Base-by-base conservation (phyloP, 371 early-diverging fungal genomes). In the Dinochytrium kinnereticum region DNA sequence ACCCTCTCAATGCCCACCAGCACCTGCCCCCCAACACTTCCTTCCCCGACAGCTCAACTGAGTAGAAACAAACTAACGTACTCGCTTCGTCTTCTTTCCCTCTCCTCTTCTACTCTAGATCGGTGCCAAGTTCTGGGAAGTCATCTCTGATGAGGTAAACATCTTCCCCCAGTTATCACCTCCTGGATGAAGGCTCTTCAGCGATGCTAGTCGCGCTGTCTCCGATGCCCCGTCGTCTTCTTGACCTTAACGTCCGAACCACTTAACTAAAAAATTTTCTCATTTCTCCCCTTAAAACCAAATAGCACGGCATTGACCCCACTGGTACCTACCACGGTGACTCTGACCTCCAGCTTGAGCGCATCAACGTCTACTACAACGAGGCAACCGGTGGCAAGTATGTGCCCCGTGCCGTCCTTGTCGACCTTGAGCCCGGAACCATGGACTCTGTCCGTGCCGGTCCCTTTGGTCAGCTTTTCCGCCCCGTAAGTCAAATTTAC, bases 401-500 rank as follows among this genome's bases (percentile, higher is more conserved):
- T 76, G 90, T 91, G 13, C 99, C 99, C 33, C 91, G 99, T 81
- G 96, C 99, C 65, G 98, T 99, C 74, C 86, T 99, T 51, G 96
- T 99, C 68, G 99, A 99, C 88, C 86, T 99, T 40, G 99, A 99
- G 88, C 99, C 99, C 51, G 99, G 98, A 70, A 98, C 99, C 72
- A 98, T 99, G 94, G 99, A 99, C 81, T 90, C 95, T 50, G 91
- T 98, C 78, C 85, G 86, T 57, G 86, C 84, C 59, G 84, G 85
- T 74, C 85, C 93, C 90, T 81, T 79, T 71, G 84, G 84, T 51
- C 81, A 81, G 72, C 83, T 84, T 77, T 91, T 88, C 87, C 91
- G 89, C 70, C 95, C 95, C 31, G 84, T 83, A 70, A 77, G 81
- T 71, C n/a, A 34, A 21, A 30, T 31, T 31, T 50, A 40, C 51